phyloP scores from a whole-genome alignment of 2,329 filamentous ascomycete species.

The Daldinia eschscholtzii region DNA sequence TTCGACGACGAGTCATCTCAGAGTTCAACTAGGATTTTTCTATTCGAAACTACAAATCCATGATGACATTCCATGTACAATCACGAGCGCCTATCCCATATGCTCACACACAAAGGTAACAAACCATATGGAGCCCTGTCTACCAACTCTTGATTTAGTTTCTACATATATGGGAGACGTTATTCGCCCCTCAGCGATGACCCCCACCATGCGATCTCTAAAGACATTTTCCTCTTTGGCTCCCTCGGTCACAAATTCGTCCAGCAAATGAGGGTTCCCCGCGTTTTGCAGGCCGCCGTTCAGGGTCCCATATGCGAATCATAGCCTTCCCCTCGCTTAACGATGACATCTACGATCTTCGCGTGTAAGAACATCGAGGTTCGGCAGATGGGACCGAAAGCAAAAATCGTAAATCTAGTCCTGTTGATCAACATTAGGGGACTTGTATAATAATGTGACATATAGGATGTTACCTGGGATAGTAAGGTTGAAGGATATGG shows the following conservation, averaged over 20 bases:
- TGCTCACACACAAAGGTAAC: constrained; percentile 18
- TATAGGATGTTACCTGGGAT: not conserved
- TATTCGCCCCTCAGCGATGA: constrained; percentile 16
- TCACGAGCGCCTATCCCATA: constrained; percentile 28
- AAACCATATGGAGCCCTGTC: not conserved
- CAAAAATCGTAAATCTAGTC: constrained; percentile 4
- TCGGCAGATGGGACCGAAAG: constrained; percentile 22
- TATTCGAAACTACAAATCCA: constrained; percentile 13
- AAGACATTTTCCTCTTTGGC: constrained; percentile 23
- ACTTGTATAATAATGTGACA: not conserved
- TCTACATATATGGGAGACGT: not conserved
- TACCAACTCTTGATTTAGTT: not conserved
- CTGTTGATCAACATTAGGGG: not conserved
- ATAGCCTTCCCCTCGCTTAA: constrained; percentile 16
- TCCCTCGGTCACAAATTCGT: constrained; percentile 27
- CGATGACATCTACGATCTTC: constrained; percentile 34
- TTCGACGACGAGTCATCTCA: not conserved
- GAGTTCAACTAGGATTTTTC: not conserved
- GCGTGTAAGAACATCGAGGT: not conserved
- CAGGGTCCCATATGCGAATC: constrained; percentile 25
- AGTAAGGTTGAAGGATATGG: not conserved
- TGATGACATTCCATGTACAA: constrained; percentile 18
- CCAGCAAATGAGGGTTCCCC: constrained; percentile 35
- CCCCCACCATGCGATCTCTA: constrained; percentile 29
- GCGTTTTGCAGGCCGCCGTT: constrained; percentile 26